Base-by-base conservation (phyloP, 768 basidiomycete genomes). In the Phallus indusiatus region DNA sequence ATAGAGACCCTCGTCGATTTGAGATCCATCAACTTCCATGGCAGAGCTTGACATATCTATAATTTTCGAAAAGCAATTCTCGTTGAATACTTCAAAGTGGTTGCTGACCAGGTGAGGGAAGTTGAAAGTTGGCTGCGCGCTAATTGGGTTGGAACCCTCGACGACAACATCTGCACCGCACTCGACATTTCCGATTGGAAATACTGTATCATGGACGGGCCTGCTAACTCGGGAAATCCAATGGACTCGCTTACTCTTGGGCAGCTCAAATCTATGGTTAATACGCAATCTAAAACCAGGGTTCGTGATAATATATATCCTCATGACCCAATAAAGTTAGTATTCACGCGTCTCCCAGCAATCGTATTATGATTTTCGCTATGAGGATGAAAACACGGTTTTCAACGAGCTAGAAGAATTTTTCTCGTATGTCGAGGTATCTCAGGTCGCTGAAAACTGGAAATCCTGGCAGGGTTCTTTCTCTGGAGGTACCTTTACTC, bases 401-500 rank as follows among this genome's bases (percentile, higher is more conserved):
- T 86, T 95, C 80, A 88, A 89, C 66, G 96, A 99, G 70, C 85
- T 99, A 42, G 90, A 97, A 60, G 96, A 99, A 72, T 97, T 98
- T 74, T 98, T 95, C 72, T 91, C 92, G 20, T 99, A 96, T 72
- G 85, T 92, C 61, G 95, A 97, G 75, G 90, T 93, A 82, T 82
- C 88, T 0, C 90, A 94, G 69, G 86, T 93, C 20, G 83, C 82
- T 1, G 89, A 91, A 75, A 91, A 92, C 69, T 75, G 90, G 63
- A 86, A 84, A 67, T 87, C 90, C 49, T 96, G 92, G 88, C 82
- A 88, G 66, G 85, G 85, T 42, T 90, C 87, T 47, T 94, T 88
- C 68, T 73, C 78, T 33, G 83, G 83, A 71, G 88, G 92, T 88
- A 67, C 65, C 82, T 71, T 36, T 56, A 35, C 47, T 51, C 35